Percentiles rank a stretch among this genome's conserved stretches.
phyloP scores from a whole-genome alignment of 805 yeast species.

The Hanseniaspora pseudoguilliermondii region DNA sequence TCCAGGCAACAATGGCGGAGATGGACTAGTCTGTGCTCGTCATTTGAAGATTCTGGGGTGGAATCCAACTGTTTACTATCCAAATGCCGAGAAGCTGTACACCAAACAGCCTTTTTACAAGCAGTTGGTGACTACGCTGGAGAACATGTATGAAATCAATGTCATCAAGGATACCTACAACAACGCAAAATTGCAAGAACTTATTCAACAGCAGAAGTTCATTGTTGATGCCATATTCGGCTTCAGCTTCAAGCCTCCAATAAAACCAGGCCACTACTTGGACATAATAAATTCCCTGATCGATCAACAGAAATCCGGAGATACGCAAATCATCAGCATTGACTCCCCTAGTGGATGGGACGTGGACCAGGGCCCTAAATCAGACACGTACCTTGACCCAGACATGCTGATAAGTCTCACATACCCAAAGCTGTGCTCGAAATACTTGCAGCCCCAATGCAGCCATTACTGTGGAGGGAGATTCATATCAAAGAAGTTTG shows the following conservation, averaged over 20 bases:
- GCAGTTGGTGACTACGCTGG: conserved; percentile 54
- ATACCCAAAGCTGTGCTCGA: conserved; percentile 85
- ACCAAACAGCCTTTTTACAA: conserved; percentile 42
- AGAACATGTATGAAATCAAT: conserved; percentile 14
- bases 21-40: conserved; percentile 90
- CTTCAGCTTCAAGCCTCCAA: conserved; percentile 81
- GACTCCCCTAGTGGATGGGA: conserved; percentile 98
- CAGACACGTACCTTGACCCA: conserved; percentile 39
- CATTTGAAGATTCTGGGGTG: conserved; percentile 75
- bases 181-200: conserved; percentile 22
- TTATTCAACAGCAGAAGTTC: conserved; percentile 30
- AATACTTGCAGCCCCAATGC: conserved; percentile 32
- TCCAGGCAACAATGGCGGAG: conserved; percentile 95
- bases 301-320: not conserved
- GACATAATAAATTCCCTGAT: not conserved
- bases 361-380: conserved; percentile 68
- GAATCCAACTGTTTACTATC: conserved; percentile 65
- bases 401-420: conserved; percentile 67
- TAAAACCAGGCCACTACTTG: conserved; percentile 35
- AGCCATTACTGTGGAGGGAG: conserved; percentile 83
- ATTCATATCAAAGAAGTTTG: conserved; percentile 56
- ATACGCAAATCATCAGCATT: conserved; percentile 27
- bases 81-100: conserved; percentile 39
- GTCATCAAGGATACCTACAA: conserved; percentile 49
- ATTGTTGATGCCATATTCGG: conserved; percentile 83